Evolutionary conservation across 805 yeast genomes (phyloP).

Genomic region (Scheffersomyces ergatensis): DNA sequence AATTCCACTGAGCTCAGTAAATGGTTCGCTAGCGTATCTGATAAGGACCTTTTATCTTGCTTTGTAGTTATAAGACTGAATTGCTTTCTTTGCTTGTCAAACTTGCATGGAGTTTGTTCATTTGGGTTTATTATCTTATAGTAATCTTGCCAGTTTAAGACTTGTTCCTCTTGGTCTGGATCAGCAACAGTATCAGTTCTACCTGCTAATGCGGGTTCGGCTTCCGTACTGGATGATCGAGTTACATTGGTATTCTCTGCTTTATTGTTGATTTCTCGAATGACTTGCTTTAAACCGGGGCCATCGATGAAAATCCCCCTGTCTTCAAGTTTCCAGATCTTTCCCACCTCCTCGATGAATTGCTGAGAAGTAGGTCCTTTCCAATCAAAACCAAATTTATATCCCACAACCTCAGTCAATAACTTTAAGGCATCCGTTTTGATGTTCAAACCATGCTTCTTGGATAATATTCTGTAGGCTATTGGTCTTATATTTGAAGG

Average conservation of each 20-base stretch:
- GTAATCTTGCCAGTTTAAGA: conserved; percentile 68
- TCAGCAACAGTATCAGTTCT: conserved; percentile 23
- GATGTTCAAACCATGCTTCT: conserved; percentile 87
- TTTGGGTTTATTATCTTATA: conserved; percentile 64
- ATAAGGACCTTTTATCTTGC: not conserved
- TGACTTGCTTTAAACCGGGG: conserved; percentile 58
- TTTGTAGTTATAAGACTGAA: conserved; percentile 38
- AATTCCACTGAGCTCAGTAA: conserved; percentile 30
- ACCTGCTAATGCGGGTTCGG: conserved; percentile 11
- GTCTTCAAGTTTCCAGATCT: conserved; percentile 85
- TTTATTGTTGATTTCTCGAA: conserved; percentile 48
- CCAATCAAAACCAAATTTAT: conserved; percentile 84
- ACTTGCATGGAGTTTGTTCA: conserved; percentile 62
- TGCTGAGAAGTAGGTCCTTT: conserved; percentile 59
- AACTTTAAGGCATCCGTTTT: conserved; percentile 78
- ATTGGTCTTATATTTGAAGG: conserved; percentile 86
- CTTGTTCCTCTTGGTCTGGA: conserved; percentile 15
- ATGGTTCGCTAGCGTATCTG: conserved; percentile 12
- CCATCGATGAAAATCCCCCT: conserved; percentile 85
- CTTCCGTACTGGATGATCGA: not conserved
- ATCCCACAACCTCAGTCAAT: conserved; percentile 74
- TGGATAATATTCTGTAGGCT: conserved; percentile 86
- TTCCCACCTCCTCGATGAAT: conserved; percentile 75
- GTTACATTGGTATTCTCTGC: conserved; percentile 1
- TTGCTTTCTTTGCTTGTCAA: conserved; percentile 61